Evolutionary conservation across 2,329 filamentous ascomycete genomes (phyloP).

Genomic region (Fusarium marasasianum): DNA sequence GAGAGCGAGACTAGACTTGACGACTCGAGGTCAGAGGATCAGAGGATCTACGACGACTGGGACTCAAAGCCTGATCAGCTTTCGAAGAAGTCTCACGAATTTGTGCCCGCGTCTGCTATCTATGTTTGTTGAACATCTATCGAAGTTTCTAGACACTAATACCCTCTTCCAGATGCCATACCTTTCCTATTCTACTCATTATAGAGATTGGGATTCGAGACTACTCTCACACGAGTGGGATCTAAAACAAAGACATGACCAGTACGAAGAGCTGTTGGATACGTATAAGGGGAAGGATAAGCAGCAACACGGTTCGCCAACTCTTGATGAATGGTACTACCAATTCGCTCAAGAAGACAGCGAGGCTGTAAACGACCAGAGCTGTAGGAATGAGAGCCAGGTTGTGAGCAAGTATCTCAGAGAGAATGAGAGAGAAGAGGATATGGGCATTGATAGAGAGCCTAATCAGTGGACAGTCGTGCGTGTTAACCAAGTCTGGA

Average conservation of each 20-base stretch:
- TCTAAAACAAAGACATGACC: fast-evolving
- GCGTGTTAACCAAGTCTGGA: not conserved
- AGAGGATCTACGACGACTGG: not conserved
- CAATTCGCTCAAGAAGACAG: not conserved
- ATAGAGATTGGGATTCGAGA: not conserved
- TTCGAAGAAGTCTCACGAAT: not conserved
- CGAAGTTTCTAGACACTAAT: no score
- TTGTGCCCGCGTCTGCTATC: not conserved
- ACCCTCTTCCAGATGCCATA: not conserved
- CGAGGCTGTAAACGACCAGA: not conserved
- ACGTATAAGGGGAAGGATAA: not conserved
- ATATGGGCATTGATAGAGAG: no score
- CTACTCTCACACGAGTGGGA: fast-evolving
- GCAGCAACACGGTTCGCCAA: not conserved
- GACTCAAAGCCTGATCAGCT: not conserved
- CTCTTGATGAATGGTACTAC: not conserved
- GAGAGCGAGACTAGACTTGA: no score
- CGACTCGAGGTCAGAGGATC: no score
- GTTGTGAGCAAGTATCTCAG: not conserved
- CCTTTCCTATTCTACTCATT: not conserved
- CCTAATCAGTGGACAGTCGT: not conserved
- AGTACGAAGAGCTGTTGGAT: fast-evolving
- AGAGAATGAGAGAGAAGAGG: not conserved
- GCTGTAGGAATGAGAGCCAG: not conserved
- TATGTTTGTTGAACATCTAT: not conserved